Evolutionary conservation across 768 basidiomycete genomes (phyloP), one percentile per base, ranked within the genome.

Genomic region (Xerocomellus dryophilus): DNA sequence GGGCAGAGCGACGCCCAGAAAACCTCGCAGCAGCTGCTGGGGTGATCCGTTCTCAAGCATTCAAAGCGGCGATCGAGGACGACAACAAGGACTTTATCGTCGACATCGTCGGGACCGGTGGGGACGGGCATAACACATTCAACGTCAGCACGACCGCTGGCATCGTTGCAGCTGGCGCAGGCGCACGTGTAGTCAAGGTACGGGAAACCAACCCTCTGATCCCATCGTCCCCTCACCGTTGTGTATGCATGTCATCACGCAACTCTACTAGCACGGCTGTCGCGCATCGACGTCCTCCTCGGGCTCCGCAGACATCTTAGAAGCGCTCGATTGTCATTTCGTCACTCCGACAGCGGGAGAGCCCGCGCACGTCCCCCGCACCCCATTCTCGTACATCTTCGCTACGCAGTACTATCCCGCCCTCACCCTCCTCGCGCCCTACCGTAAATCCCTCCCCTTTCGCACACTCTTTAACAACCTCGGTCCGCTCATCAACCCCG

Each of bases 391-490:
- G 2, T 98, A 96, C 80, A 86, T 99, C 68, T 85, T 96, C 56
- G 96, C 93, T 0, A 88, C 93, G 0, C 88, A 95, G 66, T 98
- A 93, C 71, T 94, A 98, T 71, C 95, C 95, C 2, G 71, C 88
- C 0, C 79, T 98, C 43, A 90, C 88, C 6, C 73, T 80, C 51
- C 78, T 98, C 60, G 88, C 88, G 0, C 93, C 96, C 0, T 82
- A 88, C 65, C 87, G 96, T 50, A 89, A 88, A 63, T 74, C 84
- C 0, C 82, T 98, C 48, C 93, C 93, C 43, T 98, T 96, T 76
- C 87, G 94, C 43, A 98, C 96, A 10, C 86, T 99, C 76, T 98
- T 97, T 81, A 98, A 99, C 73, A 75, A 94, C 54, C 78, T 98
- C 32, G 95, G 97, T 0, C 97, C 96, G 0, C 80, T 98, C 38